phyloP scores from a whole-genome alignment of 2,329 filamentous ascomycete genomes.

The Alternaria arbusti region DNA sequence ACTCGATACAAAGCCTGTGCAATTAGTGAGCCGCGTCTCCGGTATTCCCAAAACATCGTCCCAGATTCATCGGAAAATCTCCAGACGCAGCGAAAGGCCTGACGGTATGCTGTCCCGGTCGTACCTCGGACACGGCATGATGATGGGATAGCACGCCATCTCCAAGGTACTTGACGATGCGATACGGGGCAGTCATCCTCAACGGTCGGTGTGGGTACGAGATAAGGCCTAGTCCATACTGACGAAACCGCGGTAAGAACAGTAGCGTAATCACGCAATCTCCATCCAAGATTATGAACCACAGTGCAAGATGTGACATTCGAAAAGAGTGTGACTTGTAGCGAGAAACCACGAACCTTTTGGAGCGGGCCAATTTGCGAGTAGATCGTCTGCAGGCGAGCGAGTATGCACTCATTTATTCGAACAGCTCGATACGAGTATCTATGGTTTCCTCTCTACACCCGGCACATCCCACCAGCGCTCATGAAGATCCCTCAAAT shows the following conservation, averaged over 20 bases:
- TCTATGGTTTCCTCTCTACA: slow-evolving; percentile 21
- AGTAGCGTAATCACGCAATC: background rate
- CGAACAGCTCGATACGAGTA: background rate
- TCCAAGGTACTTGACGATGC: slow-evolving; percentile 22
- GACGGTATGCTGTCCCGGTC: background rate
- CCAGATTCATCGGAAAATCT: background rate
- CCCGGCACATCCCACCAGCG: slow-evolving; percentile 62
- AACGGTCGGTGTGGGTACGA: background rate
- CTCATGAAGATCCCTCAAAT: slow-evolving; percentile 70
- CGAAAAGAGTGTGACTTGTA: too few species aligned
- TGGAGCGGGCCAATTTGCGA: background rate
- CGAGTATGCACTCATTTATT: background rate
- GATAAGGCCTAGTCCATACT: background rate
- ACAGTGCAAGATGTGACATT: background rate
- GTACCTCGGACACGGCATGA: slow-evolving; percentile 3
- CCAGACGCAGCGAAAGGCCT: background rate
- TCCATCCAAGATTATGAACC: background rate
- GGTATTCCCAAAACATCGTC: background rate
- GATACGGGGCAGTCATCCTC: background rate
- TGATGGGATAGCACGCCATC: slow-evolving; percentile 37
- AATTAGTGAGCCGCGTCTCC: background rate
- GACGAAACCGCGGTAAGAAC: background rate
- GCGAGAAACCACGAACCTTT: background rate
- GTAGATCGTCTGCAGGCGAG: background rate
- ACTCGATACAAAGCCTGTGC: background rate